Conservation (phyloP, 208 protist genomes). For the Trypanosoma melophagium region DNA sequence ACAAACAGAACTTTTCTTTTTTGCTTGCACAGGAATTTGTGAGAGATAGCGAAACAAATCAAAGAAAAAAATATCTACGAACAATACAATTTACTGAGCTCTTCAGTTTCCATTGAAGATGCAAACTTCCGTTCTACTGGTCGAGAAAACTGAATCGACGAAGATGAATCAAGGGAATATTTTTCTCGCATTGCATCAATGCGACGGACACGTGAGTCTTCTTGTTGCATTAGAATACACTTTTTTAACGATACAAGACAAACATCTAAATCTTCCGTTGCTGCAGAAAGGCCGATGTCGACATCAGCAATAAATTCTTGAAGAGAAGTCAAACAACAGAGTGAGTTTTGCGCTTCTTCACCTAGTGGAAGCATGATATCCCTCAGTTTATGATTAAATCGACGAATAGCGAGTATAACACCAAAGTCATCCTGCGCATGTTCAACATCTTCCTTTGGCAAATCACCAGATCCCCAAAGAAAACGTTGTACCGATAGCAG, state of each 20-base stretch:
- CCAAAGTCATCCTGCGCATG: slow-evolving; percentile 14
- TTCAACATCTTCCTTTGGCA: slow-evolving; percentile 12
- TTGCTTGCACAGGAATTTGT: neutral
- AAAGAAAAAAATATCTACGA: slow-evolving; percentile 12
- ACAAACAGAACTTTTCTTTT: neutral
- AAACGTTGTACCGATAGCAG: slow-evolving; percentile 15
- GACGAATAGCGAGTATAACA: slow-evolving; percentile 25
- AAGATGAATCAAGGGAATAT: slow-evolving; percentile 9
- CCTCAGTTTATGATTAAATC: slow-evolving; percentile 27
- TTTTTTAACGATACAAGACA: slow-evolving; percentile 27
- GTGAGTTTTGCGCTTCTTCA: slow-evolving; percentile 16
- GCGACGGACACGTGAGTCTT: slow-evolving; percentile 21
- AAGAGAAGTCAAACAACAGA: slow-evolving; percentile 18
- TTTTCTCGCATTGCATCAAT: slow-evolving; percentile 14
- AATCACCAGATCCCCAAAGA: slow-evolving; percentile 20
- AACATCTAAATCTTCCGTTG: slow-evolving; percentile 27
- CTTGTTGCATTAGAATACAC: slow-evolving; percentile 25
- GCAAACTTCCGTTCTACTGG: neutral
- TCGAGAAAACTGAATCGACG: neutral
- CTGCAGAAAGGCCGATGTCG: slow-evolving; percentile 27
- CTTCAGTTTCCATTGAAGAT: slow-evolving; percentile 20
- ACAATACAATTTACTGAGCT: slow-evolving; percentile 30
- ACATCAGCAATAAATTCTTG: slow-evolving; percentile 26
- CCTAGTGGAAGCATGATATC: slow-evolving; percentile 23
- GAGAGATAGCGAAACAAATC: neutral